A percentile compares a stretch with the other conserved stretches of the same genome.
Evolutionary conservation across 768 basidiomycete species (phyloP).

Genomic region (Flagelloscypha sp.): DNA sequence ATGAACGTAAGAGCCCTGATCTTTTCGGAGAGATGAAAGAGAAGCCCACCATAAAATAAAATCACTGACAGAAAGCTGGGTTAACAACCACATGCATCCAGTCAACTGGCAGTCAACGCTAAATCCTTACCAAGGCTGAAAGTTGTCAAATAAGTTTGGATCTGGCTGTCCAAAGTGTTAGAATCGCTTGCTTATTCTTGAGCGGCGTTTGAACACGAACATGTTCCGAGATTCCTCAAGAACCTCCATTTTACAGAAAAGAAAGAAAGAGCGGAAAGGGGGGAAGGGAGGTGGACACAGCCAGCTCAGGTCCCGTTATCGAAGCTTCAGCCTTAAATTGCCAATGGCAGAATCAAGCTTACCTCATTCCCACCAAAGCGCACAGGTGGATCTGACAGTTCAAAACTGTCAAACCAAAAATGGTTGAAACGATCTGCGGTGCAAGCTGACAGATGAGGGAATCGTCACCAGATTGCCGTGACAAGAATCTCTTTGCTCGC

Average conservation of each 20-base stretch:
- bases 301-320: no score
- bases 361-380: background rate
- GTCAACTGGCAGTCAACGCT: conserved; percentile 5
- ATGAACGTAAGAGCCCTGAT: conserved; percentile 21
- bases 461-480: conserved; percentile 5
- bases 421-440: background rate
- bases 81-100: conserved; percentile 14
- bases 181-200: no score
- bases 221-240: no score
- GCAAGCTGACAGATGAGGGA: conserved; percentile 4
- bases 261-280: no score
- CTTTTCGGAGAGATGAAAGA: background rate
- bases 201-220: no score
- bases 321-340: conserved; percentile 14
- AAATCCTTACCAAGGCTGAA: conserved; percentile 14
- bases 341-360: conserved; percentile 6
- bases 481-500: background rate
- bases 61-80: conserved; percentile 24
- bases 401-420: conserved; percentile 1
- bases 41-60: no score
- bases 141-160: no score
- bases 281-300: no score
- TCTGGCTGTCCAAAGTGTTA: no score
- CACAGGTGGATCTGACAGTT: conserved; percentile 5
- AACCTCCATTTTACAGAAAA: no score